phyloP scores from a whole-genome alignment of 2,329 filamentous ascomycete species.

The Boeremia exigua region DNA sequence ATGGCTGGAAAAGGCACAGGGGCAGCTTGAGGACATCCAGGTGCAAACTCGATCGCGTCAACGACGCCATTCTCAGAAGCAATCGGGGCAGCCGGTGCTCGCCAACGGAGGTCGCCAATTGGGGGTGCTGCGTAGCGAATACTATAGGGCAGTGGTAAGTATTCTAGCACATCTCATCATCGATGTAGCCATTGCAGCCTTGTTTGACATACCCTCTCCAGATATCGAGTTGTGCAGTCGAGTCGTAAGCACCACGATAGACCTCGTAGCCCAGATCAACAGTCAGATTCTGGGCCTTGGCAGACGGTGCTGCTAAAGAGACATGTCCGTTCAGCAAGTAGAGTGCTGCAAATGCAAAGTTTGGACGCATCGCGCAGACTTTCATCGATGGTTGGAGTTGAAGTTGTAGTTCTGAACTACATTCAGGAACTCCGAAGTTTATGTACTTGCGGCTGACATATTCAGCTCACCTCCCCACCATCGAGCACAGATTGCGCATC shows the following conservation, averaged over 20 bases:
- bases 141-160: conserved; percentile 9
- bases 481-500: too few species aligned
- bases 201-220: conserved; percentile 40
- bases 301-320: background rate
- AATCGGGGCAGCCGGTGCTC: conserved; percentile 26
- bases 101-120: conserved; percentile 22
- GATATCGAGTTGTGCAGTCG: conserved; percentile 25
- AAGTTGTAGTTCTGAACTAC: too few species aligned
- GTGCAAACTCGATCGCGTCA: conserved; percentile 19
- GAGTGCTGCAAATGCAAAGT: background rate
- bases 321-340: background rate
- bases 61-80: background rate
- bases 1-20: conserved; percentile 5
- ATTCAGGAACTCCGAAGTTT: too few species aligned
- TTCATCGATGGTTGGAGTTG: too few species aligned
- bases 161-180: too few species aligned
- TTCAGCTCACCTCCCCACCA: too few species aligned
- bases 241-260: conserved; percentile 27
- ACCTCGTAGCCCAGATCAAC: conserved; percentile 31
- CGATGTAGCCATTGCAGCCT: too few species aligned
- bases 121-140: conserved; percentile 34
- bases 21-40: conserved; percentile 24
- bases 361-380: too few species aligned
- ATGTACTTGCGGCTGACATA: too few species aligned
- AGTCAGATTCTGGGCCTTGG: background rate